Evolutionary conservation across 768 basidiomycete genomes (phyloP).

Genomic region (Leucogyrophana mollusca): DNA sequence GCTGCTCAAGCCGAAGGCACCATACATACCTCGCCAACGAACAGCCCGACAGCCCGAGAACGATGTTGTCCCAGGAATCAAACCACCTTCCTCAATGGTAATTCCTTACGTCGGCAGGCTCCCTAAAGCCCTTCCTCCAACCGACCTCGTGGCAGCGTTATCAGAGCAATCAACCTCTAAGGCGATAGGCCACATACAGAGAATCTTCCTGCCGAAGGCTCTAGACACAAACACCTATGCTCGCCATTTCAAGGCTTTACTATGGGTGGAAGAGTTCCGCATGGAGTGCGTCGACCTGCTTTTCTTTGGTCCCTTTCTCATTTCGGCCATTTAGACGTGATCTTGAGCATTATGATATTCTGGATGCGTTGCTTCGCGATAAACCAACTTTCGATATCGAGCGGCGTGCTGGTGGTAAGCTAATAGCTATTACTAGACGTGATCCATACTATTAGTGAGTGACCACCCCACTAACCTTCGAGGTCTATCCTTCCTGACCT

Average conservation of each 20-base stretch:
- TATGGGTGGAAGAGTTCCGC: slow-evolving; percentile 52
- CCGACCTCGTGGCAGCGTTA: neutral
- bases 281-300: slow-evolving; percentile 34
- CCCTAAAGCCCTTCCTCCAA: slow-evolving; percentile 8
- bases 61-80: slow-evolving; percentile 21
- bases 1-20: slow-evolving; percentile 40
- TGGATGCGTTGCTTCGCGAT: slow-evolving; percentile 30
- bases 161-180: slow-evolving; percentile 10
- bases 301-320: neutral
- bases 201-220: slow-evolving; percentile 33
- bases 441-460: slow-evolving; percentile 45
- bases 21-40: slow-evolving; percentile 34
- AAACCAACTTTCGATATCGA: neutral
- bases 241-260: slow-evolving; percentile 41
- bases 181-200: slow-evolving; percentile 21
- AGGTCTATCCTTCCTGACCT: neutral
- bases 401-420: neutral
- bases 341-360: slow-evolving; percentile 35
- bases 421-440: slow-evolving; percentile 8
- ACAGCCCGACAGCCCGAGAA: slow-evolving; percentile 11
- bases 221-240: slow-evolving; percentile 41
- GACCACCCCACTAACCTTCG: too few species aligned
- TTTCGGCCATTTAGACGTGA: slow-evolving; percentile 27
- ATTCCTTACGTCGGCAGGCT: slow-evolving; percentile 12
- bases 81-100: slow-evolving; percentile 11